Conservation (phyloP, 108 stramenopile genomes). For the Seminavis robusta region DNA sequence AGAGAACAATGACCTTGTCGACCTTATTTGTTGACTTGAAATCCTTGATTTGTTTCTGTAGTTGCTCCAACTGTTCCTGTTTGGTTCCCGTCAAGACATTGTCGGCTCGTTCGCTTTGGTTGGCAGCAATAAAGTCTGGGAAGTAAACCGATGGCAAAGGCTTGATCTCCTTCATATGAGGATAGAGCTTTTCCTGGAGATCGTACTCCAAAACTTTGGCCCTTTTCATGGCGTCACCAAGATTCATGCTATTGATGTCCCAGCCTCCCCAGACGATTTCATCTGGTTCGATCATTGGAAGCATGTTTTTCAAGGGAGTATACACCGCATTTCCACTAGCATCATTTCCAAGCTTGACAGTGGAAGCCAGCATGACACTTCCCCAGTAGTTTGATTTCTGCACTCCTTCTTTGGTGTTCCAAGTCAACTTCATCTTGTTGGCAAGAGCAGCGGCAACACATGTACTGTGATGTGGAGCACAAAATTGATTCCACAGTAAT, state of each 20-base stretch:
- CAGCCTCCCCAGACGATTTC: slow-evolving; percentile 97
- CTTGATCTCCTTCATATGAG: slow-evolving; percentile 85
- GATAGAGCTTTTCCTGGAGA: slow-evolving; percentile 90
- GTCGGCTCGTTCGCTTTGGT: slow-evolving; percentile 95
- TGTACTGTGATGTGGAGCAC: slow-evolving; percentile 32
- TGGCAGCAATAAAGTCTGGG: slow-evolving; percentile 97
- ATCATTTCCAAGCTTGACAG: slow-evolving; percentile 90
- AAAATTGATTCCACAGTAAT: not conserved
- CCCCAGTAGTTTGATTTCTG: slow-evolving; percentile 94
- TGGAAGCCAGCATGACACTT: slow-evolving; percentile 90
- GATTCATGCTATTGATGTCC: slow-evolving; percentile 91
- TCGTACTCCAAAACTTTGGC: slow-evolving; percentile 87
- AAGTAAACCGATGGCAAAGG: slow-evolving; percentile 93
- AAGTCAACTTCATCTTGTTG: slow-evolving; percentile 86
- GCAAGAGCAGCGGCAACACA: slow-evolving; percentile 92
- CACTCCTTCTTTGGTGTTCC: slow-evolving; percentile 91
- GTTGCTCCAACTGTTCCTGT: slow-evolving; percentile 91
- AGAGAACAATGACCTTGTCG: slow-evolving; percentile 93
- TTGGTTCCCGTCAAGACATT: slow-evolving; percentile 91
- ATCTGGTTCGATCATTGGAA: slow-evolving; percentile 94
- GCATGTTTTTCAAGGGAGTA: slow-evolving; percentile 87
- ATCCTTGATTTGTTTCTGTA: slow-evolving; percentile 90
- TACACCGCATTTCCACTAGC: slow-evolving; percentile 79
- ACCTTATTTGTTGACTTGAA: slow-evolving; percentile 85
- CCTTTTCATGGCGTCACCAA: slow-evolving; percentile 93